Percentiles rank a stretch among this genome's conserved stretches.
phyloP scores from a whole-genome alignment of 1,139 yeast species.

The Kurtzmaniella quercitrusa region DNA sequence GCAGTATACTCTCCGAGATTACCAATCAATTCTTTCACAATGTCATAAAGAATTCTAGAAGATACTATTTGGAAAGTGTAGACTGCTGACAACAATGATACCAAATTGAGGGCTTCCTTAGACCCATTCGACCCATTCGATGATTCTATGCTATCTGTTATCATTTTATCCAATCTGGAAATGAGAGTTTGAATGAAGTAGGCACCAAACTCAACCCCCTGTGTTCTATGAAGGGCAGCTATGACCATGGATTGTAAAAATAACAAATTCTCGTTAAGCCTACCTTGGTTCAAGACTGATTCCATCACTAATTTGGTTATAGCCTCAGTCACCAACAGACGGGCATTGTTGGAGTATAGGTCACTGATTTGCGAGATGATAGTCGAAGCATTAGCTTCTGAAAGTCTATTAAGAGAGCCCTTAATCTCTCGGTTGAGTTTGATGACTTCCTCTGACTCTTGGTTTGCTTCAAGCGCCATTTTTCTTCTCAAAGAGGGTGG shows the following conservation, averaged over 20 bases:
- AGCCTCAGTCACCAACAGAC: slow-evolving; percentile 71
- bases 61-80: slow-evolving; percentile 76
- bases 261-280: slow-evolving; percentile 73
- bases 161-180: slow-evolving; percentile 49
- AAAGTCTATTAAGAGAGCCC: slow-evolving; percentile 78
- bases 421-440: slow-evolving; percentile 61
- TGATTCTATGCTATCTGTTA: slow-evolving; percentile 15
- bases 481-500: slow-evolving; percentile 81
- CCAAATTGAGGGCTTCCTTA: slow-evolving; percentile 64
- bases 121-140: slow-evolving; percentile 20
- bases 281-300: slow-evolving; percentile 59
- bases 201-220: slow-evolving; percentile 92
- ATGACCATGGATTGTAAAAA: slow-evolving; percentile 76
- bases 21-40: slow-evolving; percentile 53
- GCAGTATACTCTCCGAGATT: slow-evolving; percentile 69
- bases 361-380: slow-evolving; percentile 67
- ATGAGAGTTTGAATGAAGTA: slow-evolving; percentile 73
- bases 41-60: slow-evolving; percentile 70
- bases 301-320: slow-evolving; percentile 61
- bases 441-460: slow-evolving; percentile 41
- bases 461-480: slow-evolving; percentile 34
- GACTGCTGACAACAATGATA: slow-evolving; percentile 71
- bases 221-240: slow-evolving; percentile 68
- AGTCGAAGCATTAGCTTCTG: slow-evolving; percentile 75
- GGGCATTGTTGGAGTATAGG: slow-evolving; percentile 61